Conservation (phyloP, 768 basidiomycete species). For the Russula sp. region DNA sequence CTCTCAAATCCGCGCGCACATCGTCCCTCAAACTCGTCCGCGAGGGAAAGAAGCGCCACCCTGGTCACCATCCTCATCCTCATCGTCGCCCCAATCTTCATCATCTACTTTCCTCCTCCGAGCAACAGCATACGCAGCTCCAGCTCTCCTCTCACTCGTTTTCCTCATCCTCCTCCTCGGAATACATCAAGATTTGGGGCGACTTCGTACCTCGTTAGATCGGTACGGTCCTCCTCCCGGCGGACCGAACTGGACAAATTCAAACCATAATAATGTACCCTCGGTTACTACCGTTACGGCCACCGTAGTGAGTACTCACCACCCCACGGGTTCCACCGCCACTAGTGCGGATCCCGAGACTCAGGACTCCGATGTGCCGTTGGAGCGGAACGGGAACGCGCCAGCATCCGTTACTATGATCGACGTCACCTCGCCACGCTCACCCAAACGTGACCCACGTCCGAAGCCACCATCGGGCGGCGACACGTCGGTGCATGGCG, state of each 20-base stretch:
- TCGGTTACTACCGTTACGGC: slow-evolving; percentile 42
- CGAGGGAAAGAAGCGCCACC: slow-evolving; percentile 2
- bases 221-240: slow-evolving; percentile 31
- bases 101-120: slow-evolving; percentile 8
- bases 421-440: slow-evolving; percentile 18
- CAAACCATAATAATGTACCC: slow-evolving; percentile 1
- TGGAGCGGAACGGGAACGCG: not conserved
- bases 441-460: slow-evolving; percentile 29
- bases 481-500: slow-evolving; percentile 33
- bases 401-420: slow-evolving; percentile 26
- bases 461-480: slow-evolving; percentile 27
- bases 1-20: slow-evolving; percentile 45
- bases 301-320: slow-evolving; percentile 33
- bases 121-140: slow-evolving; percentile 29
- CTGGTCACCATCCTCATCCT: not conserved
- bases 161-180: slow-evolving; percentile 34
- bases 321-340: not conserved
- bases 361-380: not conserved
- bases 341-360: not conserved
- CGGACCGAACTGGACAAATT: slow-evolving; percentile 18
- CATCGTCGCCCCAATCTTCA: no score
- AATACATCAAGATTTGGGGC: slow-evolving; percentile 36
- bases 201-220: slow-evolving; percentile 35
- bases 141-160: slow-evolving; percentile 36
- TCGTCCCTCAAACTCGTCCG: slow-evolving; percentile 9